Base-by-base conservation (phyloP, 768 basidiomycete genomes). In the Leucocoprinus sp. region DNA sequence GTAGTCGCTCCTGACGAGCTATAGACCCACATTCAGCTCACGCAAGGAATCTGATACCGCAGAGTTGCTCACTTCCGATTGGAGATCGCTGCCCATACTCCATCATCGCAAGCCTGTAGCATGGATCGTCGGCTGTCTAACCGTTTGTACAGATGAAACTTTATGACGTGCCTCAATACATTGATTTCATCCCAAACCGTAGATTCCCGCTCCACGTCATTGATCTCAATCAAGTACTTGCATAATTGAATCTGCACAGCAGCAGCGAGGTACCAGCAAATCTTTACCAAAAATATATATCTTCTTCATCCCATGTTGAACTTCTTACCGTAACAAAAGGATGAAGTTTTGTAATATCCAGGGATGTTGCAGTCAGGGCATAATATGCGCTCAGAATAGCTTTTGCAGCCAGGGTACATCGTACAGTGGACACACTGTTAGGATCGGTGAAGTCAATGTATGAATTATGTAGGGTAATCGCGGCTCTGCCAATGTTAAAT, bases 241-340 rank as follows among this genome's bases (percentile, higher is more conserved):
- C 88, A 92, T 29, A 87, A 68, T 54, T 91, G 87, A 37, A 91
- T 79, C 57, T 89, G 82, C 3, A 91, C 84, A 4, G 86, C 87
- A 11, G 89, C 88, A 5, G 88, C 89, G 12, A 92, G 76, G 61
- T 92, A 91, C 88, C 88, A 92, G 60, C 87, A 89, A 37, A 91
- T 90, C 85, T 88, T 55, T 41, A 37, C 51, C 43, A 46, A 24
- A 45, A 12, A 46, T 23, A 35, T 46, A 26, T 23, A 45, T 27
- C 24, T 41, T 17, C 42, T 54, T n/a, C 24, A 21, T 8, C 31
- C 23, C 42, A 49, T 22, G 35, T 34, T 8, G 17, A 17, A 45
- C 26, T 7, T 27, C 85, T 45, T 54, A 89, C 88, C 53, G 82
- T 81, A 17, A 84, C 82, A 56, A 87, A 88, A 12, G 88, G 88